Conservation (phyloP, 768 basidiomycete species). For the Termitomyces sp. region DNA sequence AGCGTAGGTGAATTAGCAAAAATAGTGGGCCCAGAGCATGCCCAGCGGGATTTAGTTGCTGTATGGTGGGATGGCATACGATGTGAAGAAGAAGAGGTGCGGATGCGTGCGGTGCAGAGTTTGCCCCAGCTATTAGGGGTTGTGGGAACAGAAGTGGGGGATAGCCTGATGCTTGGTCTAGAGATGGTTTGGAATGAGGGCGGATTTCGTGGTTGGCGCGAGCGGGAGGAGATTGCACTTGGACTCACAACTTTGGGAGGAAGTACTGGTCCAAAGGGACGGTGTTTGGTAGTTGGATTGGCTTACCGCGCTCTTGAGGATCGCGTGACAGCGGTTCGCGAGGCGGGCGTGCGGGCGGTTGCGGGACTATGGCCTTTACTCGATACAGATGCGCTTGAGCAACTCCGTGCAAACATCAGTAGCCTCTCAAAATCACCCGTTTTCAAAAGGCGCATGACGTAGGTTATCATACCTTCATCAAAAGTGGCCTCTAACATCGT, state of each 20-base stretch:
- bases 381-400: constrained; percentile 21
- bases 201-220: constrained; percentile 67
- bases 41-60: constrained; percentile 60
- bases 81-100: constrained; percentile 62
- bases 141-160: constrained; percentile 43
- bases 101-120: constrained; percentile 65
- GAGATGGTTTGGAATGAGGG: constrained; percentile 52
- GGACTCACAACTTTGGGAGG: constrained; percentile 45
- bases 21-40: constrained; percentile 69
- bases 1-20: constrained; percentile 86
- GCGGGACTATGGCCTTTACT: not conserved
- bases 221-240: constrained; percentile 64
- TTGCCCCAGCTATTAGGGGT: constrained; percentile 50
- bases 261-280: constrained; percentile 32
- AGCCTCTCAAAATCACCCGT: constrained; percentile 39
- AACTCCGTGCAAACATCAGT: constrained; percentile 34
- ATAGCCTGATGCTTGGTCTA: constrained; percentile 38
- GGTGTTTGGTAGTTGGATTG: constrained; percentile 45
- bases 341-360: constrained; percentile 63
- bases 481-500: constrained; percentile 10
- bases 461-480: constrained; percentile 22
- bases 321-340: constrained; percentile 78
- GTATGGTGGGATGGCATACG: constrained; percentile 63
- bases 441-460: constrained; percentile 70
- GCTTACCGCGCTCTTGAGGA: constrained; percentile 65